Conservation (phyloP, 1,284 basidiomycete species). For the Malassezia restricta region DNA sequence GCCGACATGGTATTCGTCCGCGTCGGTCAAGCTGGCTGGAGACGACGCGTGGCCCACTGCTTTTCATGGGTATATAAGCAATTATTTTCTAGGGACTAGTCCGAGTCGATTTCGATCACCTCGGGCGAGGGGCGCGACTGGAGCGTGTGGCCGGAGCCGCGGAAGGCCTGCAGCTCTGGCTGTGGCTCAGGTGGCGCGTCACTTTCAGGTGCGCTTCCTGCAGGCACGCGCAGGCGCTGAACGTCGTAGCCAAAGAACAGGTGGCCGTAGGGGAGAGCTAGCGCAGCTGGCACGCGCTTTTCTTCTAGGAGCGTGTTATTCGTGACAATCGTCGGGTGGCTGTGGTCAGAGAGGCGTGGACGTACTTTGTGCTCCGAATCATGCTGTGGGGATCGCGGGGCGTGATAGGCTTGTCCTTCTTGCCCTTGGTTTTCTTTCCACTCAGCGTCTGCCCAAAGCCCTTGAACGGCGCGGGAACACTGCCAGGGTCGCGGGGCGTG, state of each 20-base stretch:
- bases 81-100: conserved; percentile 13
- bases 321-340: conserved; percentile 72
- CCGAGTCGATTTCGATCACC: conserved; percentile 33
- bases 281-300: conserved; percentile 70
- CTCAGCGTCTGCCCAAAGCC: conserved; percentile 39
- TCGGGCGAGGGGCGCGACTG: conserved; percentile 14
- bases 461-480: conserved; percentile 24
- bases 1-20: conserved; percentile 8
- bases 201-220: neutral
- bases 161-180: conserved; percentile 11
- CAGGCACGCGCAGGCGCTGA: conserved; percentile 29
- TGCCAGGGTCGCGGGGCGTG: conserved; percentile 13
- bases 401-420: conserved; percentile 40
- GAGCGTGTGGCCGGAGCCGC: conserved; percentile 7
- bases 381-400: conserved; percentile 35
- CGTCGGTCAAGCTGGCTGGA: neutral
- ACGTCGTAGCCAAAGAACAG: conserved; percentile 45
- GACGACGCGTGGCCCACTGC: neutral
- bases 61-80: conserved; percentile 4
- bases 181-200: conserved; percentile 12
- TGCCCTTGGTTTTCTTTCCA: conserved; percentile 42
- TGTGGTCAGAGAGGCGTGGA: conserved; percentile 41
- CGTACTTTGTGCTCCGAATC: conserved; percentile 35
- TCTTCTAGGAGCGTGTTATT: conserved; percentile 63
- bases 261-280: conserved; percentile 73